Conservation (phyloP, 257 asterid genomes). For the Misopates orontium region DNA sequence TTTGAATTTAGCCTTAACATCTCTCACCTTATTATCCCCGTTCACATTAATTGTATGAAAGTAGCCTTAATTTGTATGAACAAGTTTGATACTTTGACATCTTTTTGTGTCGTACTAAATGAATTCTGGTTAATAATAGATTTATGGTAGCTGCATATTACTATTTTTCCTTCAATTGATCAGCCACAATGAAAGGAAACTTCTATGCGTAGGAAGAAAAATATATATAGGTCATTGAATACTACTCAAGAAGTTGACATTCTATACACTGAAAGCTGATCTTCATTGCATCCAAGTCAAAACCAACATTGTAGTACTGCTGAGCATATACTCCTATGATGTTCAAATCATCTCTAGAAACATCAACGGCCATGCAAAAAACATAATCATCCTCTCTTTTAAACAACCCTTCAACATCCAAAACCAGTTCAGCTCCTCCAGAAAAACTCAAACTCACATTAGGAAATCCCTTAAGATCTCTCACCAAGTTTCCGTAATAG, state of each 20-base stretch:
- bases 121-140: no score
- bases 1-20: no score
- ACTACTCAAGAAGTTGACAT: slow-evolving; percentile 8
- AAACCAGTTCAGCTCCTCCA: neutral
- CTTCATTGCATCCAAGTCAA: slow-evolving; percentile 15
- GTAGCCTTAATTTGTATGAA: no score
- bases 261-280: slow-evolving; percentile 16
- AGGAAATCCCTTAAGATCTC: slow-evolving; percentile 23
- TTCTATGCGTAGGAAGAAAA: no score
- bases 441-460: slow-evolving; percentile 13
- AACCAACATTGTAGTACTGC: slow-evolving; percentile 17
- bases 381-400: neutral
- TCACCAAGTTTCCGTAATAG: neutral
- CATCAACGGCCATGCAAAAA: slow-evolving; percentile 10
- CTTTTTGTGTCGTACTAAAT: no score
- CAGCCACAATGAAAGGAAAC: no score
- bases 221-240: no score
- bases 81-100: no score
- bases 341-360: neutral
- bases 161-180: no score
- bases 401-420: slow-evolving; percentile 15
- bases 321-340: slow-evolving; percentile 10
- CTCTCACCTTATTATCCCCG: no score
- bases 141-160: no score
- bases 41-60: no score